phyloP scores from a whole-genome alignment of 1,284 basidiomycete species.

The Rhizoctonia solani region DNA sequence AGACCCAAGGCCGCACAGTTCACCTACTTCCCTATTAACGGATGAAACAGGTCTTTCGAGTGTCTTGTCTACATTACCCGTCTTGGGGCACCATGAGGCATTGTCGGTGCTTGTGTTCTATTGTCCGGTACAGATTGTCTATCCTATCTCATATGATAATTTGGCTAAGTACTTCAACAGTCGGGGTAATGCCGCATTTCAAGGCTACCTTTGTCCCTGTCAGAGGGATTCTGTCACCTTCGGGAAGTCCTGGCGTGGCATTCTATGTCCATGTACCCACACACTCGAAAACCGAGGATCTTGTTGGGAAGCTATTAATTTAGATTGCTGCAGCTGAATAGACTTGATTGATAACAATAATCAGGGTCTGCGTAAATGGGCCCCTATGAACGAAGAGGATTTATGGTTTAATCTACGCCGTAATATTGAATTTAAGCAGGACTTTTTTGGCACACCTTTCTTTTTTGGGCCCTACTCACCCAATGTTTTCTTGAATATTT shows the following conservation, averaged over 20 bases:
- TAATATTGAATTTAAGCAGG: no score
- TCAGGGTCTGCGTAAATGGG: no score
- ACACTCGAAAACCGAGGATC: neutral
- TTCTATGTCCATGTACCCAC: neutral
- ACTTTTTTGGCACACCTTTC: no score
- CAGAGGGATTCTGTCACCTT: neutral
- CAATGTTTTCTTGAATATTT: no score
- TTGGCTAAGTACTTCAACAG: neutral
- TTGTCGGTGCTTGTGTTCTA: conserved; percentile 11
- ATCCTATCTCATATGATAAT: neutral
- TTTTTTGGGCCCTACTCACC: no score
- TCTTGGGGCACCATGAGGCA: neutral
- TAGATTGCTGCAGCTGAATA: no score
- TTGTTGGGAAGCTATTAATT: no score
- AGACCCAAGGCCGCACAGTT: neutral
- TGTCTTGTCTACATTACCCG: neutral
- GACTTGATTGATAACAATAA: no score
- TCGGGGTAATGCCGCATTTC: neutral
- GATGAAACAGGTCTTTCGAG: no score
- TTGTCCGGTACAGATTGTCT: neutral
- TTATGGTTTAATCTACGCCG: no score
- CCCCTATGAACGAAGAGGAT: no score
- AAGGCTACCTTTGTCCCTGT: conserved; percentile 7
- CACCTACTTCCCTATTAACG: no score
- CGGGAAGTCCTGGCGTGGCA: neutral